These are phyloP conservation scores for Penicillium salamii DNA, from an alignment of 495 filamentous ascomycete species.

Conservation along the genomic window DNA sequence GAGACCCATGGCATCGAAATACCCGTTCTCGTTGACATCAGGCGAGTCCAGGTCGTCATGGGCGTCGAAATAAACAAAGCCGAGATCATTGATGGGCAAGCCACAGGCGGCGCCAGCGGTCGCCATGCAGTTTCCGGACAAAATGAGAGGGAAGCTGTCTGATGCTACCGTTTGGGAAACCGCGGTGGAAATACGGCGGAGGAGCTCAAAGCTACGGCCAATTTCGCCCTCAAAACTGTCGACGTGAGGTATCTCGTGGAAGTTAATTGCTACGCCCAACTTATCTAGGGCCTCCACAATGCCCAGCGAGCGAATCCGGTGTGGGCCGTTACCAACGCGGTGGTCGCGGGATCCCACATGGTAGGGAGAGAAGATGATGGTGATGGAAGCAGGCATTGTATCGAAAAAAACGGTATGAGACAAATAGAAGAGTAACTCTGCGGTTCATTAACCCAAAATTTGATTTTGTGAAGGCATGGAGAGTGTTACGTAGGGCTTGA, in stretches of 20 bases:
- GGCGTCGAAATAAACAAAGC: conserved; percentile 24
- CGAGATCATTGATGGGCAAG: conserved; percentile 12
- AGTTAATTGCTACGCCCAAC: conserved; percentile 7
- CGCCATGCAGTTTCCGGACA: conserved; percentile 27
- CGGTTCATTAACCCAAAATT: too few relatives aligned
- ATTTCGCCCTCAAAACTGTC: conserved; percentile 28
- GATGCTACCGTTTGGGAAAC: conserved; percentile 13
- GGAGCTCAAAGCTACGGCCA: conserved; percentile 24
- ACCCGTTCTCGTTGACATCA: conserved; percentile 27
- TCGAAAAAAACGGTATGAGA: too few relatives aligned
- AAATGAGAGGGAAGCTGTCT: conserved; percentile 18
- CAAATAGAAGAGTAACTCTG: too few relatives aligned
- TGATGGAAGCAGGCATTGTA: conserved; percentile 9
- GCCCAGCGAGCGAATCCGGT: conserved; percentile 15
- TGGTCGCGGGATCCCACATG: conserved; percentile 26
- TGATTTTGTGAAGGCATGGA: too few relatives aligned
- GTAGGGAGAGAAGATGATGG: conserved; percentile 29
- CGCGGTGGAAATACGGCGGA: conserved; percentile 18
- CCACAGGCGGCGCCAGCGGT: conserved; percentile 22
- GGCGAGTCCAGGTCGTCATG: conserved; percentile 29
- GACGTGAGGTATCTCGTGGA: conserved; percentile 14
- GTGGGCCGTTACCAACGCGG: conserved; percentile 26
- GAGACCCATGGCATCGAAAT: conserved; percentile 25
- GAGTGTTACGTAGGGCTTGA: too few relatives aligned
- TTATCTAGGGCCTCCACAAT: conserved; percentile 11